Base-by-base conservation (phyloP, 345 rosid species). In the Hevea brasiliensis region DNA sequence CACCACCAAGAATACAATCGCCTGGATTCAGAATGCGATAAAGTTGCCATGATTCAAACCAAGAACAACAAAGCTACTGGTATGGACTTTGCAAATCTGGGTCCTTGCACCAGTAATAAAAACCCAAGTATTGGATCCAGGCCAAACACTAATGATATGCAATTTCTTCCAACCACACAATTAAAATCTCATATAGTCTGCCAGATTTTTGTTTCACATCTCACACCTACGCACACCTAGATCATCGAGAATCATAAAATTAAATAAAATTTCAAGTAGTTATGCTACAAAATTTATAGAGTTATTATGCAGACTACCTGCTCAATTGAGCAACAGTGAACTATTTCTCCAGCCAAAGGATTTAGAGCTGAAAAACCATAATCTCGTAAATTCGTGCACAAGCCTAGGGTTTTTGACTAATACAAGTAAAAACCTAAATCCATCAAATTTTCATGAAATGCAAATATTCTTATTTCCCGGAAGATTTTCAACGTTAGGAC, bases 41-140 rank as follows among this genome's bases (percentile, higher is more conserved):
- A 61, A 41, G 72, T 58, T 12, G 82, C 75, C 82, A 79, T 79
- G 75, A 79, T 59, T 65, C 88, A 94, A 42, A 88, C 90, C 50
- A 85, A 54, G 27, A 86, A 77, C 75, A 84, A 76, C 44, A 82
- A 69, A 14, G 81, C 82, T 67, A 84, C 72, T 56, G 88, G 89
- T 87, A 86, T 90, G 61, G 91, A 82, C 88, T 88, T 88, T 72
- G 83, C 83, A 72, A 83, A 81, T 74, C 77, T 85, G 77, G 85
- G 69, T 80, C 83, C 70, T 77, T 79, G 75, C 68, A 80, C 84
- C 86, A 74, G 81, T 44, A 71, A 88, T 32, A 83, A 70, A 81
- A 78, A 53, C 81, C 82, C 42, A 82, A 78, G 84, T 70, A 81
- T 66, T 79, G 79, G 74, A 81, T 85, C 92, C 96, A 86, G 89